A percentile compares a stretch with the other conserved stretches of the same genome.
These are phyloP conservation scores for Cymbidium sinense DNA, from an alignment of 106 monocot species.

Conservation along the genomic window DNA sequence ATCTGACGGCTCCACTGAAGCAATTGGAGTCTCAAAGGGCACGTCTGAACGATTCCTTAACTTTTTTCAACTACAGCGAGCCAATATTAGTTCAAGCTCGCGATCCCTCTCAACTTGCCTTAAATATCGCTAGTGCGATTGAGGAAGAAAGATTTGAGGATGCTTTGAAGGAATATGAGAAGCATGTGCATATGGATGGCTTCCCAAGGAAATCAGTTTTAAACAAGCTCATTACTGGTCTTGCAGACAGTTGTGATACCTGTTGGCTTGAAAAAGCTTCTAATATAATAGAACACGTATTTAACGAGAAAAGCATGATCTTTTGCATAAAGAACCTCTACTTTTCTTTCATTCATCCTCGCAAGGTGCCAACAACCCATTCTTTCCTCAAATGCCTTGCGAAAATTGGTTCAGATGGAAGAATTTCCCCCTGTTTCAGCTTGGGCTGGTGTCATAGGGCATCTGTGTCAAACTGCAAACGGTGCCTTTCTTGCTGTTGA, in stretches of 20 bases:
- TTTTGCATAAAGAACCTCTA: constrained; percentile 64
- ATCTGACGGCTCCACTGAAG: neutral
- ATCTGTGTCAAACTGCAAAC: constrained; percentile 53
- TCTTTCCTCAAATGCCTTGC: constrained; percentile 58
- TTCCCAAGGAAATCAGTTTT: constrained; percentile 65
- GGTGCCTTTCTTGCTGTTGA: constrained; percentile 77
- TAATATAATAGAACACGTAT: constrained; percentile 35
- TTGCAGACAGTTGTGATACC: constrained; percentile 61
- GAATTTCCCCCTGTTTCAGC: constrained; percentile 52
- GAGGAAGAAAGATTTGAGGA: constrained; percentile 47
- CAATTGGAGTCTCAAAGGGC: neutral
- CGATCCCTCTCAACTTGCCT: constrained; percentile 29
- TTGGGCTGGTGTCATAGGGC: constrained; percentile 59
- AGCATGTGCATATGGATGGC: constrained; percentile 53
- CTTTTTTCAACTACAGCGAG: constrained; percentile 19
- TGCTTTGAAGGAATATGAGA: constrained; percentile 76
- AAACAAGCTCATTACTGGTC: constrained; percentile 44
- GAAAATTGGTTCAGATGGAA: constrained; percentile 59
- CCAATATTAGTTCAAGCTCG: constrained; percentile 37
- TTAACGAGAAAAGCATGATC: constrained; percentile 41
- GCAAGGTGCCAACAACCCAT: constrained; percentile 48
- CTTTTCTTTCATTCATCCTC: constrained; percentile 60
- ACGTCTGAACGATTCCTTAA: constrained; percentile 5
- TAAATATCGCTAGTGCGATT: constrained; percentile 41
- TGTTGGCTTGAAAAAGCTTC: constrained; percentile 63